These are phyloP conservation scores for Alternaria ethzedia DNA, from an alignment of 2,329 filamentous ascomycete species.

Conservation along the genomic window DNA sequence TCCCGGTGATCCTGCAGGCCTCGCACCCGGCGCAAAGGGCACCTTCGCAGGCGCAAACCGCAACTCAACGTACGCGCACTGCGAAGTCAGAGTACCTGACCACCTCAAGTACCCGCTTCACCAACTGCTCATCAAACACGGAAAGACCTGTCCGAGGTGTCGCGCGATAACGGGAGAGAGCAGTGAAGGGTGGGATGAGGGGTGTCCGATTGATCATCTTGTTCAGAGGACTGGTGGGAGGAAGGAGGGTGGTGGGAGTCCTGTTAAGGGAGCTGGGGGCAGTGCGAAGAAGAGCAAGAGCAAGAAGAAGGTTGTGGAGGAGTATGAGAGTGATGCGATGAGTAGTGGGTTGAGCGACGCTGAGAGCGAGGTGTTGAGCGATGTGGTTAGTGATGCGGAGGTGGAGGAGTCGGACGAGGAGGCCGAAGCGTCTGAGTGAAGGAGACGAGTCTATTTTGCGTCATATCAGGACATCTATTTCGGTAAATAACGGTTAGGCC, in stretches of 20 bases:
- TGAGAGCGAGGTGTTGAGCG: conserved; percentile 25
- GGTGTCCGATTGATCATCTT: conserved; percentile 69
- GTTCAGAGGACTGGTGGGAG: conserved; percentile 63
- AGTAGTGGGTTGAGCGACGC: conserved; percentile 26
- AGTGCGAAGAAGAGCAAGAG: conserved; percentile 22
- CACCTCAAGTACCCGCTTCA: conserved; percentile 69
- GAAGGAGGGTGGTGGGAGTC: conserved; percentile 47
- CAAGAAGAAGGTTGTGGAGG: conserved; percentile 19
- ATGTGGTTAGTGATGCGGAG: conserved; percentile 37
- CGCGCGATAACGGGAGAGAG: conserved; percentile 65
- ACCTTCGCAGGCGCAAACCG: conserved; percentile 54
- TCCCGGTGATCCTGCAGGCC: conserved; percentile 40
- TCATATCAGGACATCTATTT: neutral
- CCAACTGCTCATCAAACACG: conserved; percentile 67
- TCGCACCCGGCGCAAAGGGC: conserved; percentile 45
- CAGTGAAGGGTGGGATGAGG: conserved; percentile 67
- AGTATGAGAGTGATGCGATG: conserved; percentile 33
- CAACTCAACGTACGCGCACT: conserved; percentile 64
- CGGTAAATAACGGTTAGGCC: neutral
- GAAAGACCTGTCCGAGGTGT: conserved; percentile 67
- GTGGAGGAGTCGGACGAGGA: conserved; percentile 17
- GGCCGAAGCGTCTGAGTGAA: neutral
- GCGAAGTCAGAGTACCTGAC: conserved; percentile 67
- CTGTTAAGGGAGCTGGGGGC: conserved; percentile 12
- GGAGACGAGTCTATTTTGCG: neutral